Evolutionary conservation across 257 asterid species (phyloP), one percentile per base, ranked within the genome.

Genomic region (Paraleonurus japonicus): DNA sequence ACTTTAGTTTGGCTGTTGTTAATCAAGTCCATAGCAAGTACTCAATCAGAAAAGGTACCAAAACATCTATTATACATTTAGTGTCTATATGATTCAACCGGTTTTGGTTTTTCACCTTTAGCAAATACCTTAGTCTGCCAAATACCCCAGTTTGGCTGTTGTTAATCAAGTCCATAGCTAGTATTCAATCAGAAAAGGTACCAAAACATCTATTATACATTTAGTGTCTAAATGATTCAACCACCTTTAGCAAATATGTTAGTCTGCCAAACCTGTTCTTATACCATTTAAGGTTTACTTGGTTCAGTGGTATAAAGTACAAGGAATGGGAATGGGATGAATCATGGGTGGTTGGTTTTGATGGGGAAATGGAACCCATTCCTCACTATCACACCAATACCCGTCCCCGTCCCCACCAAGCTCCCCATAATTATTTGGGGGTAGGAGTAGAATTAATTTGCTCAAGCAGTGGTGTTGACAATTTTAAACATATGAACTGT

Each of bases 131-230:
- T 72, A 23, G 30, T 72, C 48, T 66, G n/a, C n/a, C n/a, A n/a
- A n/a, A n/a, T n/a, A n/a, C n/a, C n/a, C n/a, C n/a, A 76, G 86
- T 67, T 70, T 86, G 69, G 51, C 87, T 55, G 79, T 84, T 74
- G 80, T 86, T 28, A 82, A 82, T 82, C 89, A 84, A 77, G 75
- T 77, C 17, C 72, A 82, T 64, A 41, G 20, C 74, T 72, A 75
- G 73, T 76, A 76, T 68, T 75, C 92, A 28, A 60, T 82, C 80
- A 84, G 76, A 77, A 84, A 76, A 78, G 89, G 89, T 84, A 76
- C 32, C 37, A 30, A 59, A 71, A 51, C 48, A 51, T 27, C 39
- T 68, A 22, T 3, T 54, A 37, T 67, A 51, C n/a, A 57, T 61
- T n/a, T 55, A 15, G 32, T 75, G 54, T 26, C 53, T 57, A 53